phyloP scores from a whole-genome alignment of 2,329 filamentous ascomycete genomes.

The Capronia coronata region DNA sequence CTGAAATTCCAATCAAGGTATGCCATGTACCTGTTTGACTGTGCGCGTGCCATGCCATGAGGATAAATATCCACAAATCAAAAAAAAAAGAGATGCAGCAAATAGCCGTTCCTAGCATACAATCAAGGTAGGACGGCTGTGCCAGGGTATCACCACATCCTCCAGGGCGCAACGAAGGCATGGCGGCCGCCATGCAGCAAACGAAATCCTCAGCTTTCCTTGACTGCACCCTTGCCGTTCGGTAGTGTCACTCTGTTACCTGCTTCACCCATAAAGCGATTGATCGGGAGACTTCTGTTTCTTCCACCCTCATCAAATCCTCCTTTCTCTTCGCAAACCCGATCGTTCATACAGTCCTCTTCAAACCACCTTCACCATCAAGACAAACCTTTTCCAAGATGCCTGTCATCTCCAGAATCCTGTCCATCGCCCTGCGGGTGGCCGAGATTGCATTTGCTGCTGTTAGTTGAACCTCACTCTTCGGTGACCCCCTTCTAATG shows the following conservation, averaged over 20 bases:
- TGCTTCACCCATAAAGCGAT: neutral
- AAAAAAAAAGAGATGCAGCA: neutral
- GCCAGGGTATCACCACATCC: neutral
- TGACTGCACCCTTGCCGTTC: neutral
- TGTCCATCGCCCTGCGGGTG: conserved; percentile 54
- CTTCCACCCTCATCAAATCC: neutral
- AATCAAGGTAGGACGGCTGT: conserved; percentile 5
- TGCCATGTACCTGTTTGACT: conserved; percentile 8
- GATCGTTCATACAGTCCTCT: neutral
- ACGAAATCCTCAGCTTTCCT: neutral
- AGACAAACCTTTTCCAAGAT: conserved; percentile 11
- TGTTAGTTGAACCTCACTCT: conserved; percentile 37
- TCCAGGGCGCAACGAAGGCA: neutral
- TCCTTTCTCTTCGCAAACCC: neutral
- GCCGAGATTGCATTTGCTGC: conserved; percentile 63
- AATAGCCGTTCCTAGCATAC: neutral
- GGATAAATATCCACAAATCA: neutral
- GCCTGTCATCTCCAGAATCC: conserved; percentile 44
- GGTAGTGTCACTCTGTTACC: neutral
- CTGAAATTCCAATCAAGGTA: conserved; percentile 8
- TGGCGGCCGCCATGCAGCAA: conserved; percentile 1
- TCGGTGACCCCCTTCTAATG: neutral
- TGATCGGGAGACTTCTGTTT: neutral
- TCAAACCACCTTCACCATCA: neutral
- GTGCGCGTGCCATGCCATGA: conserved; percentile 3